Conservation (phyloP, 1,284 basidiomycete genomes). For the Cerioporus squamosus region DNA sequence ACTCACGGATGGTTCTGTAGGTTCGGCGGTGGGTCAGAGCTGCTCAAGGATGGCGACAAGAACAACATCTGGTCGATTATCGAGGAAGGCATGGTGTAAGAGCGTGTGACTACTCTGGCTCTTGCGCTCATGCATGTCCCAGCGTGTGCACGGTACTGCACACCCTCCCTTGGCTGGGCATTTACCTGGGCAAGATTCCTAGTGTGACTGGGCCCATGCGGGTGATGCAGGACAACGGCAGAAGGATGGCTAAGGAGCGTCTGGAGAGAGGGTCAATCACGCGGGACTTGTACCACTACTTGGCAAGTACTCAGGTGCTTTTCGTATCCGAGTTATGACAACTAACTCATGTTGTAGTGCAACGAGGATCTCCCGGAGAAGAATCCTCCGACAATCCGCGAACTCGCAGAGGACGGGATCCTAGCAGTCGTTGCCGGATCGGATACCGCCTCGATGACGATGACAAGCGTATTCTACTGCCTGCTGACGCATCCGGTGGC, state of each 20-base stretch:
- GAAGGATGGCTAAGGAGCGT: conserved; percentile 12
- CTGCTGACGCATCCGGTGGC: conserved; percentile 25
- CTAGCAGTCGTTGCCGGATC: conserved; percentile 34
- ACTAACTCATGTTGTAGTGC: too few relatives aligned
- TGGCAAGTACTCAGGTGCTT: too few relatives aligned
- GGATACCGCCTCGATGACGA: conserved; percentile 33
- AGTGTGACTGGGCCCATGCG: conserved; percentile 12
- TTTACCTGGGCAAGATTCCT: conserved; percentile 18
- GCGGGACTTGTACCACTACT: conserved; percentile 28
- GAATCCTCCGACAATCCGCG: conserved; percentile 6
- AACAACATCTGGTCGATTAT: conserved; percentile 17
- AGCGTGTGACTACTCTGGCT: conserved; percentile 8
- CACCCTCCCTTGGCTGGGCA: conserved; percentile 27
- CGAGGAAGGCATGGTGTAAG: conserved; percentile 13
- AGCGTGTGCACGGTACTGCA: conserved; percentile 3
- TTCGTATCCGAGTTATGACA: too few relatives aligned
- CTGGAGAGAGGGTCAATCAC: conserved; percentile 9
- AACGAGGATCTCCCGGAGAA: conserved; percentile 23
- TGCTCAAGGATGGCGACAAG: conserved; percentile 26
- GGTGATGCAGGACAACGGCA: conserved; percentile 10
- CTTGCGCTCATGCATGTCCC: background rate
- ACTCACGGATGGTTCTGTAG: conserved; percentile 3
- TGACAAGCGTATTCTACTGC: conserved; percentile 27
- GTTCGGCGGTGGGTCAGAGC: conserved; percentile 29
- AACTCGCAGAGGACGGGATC: conserved; percentile 21